Evolutionary conservation across 176 grass and related monocot species (phyloP), one percentile per base, ranked within the genome.

Genomic region (Avena eriantha): DNA sequence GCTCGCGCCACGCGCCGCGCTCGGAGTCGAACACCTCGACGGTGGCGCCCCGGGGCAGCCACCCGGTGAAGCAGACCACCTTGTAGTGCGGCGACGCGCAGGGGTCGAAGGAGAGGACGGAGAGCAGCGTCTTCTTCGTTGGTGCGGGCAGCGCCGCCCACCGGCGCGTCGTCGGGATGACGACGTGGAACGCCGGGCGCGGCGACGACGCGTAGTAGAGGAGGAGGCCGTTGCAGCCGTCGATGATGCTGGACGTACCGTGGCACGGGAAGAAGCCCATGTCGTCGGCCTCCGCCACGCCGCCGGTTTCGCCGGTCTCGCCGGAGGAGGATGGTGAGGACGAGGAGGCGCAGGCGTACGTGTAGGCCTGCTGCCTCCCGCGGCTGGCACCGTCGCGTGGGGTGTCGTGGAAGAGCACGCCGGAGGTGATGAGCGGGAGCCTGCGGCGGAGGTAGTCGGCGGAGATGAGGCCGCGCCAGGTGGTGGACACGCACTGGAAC

Each of bases 181-280:
- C 90, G 16, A 98, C 97, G 91, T 98, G 90, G 89, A 96, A 98
- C 41, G 57, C 35, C 64, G 16, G 64, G 29, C 6, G 64, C 58
- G 85, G 0, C 13, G 82, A 12, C 5, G 86, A 64, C 5, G 74
- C 18, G 80, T 93, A 96, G 83, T 83, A 98, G 31, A 98, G 91
- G 18, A 98, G 91, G 17, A 98, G 82, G 77, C 95, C 95, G 77
- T 93, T 95, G 88, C 95, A 93, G 24, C 93, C 90, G 80, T 98
- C 95, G 58, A 95, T 88, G 90, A 98, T 89, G 68, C 87, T 89
- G 10, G 93, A 93, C 34, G 84, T 89, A 5, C 46, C 76, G 68
- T 90, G 91, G 73, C 83, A 80, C 23, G 93, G 93, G 82, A 98
- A 98, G 87, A 98, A 98, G 31, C 83, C 41, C 66, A 98, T 90